These are phyloP conservation scores for Dioscorea zingiberensis DNA, from an alignment of 106 monocot species.

Conservation along the genomic window DNA sequence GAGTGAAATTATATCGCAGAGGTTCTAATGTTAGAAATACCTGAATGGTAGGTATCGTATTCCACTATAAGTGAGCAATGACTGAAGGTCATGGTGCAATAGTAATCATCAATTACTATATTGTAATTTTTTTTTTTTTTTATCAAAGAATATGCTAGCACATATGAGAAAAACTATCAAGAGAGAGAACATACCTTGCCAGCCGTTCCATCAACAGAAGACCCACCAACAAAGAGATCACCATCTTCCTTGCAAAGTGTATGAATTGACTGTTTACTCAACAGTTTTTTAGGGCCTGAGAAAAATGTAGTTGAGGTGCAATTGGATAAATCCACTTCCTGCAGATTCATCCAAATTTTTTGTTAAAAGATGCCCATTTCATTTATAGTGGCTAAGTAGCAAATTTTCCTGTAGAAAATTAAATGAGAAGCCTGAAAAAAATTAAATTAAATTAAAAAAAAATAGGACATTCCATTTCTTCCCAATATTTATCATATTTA, in stretches of 20 bases:
- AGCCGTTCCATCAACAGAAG: slow-evolving; percentile 50
- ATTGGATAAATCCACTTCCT: slow-evolving; percentile 40
- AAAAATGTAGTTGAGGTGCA: slow-evolving; percentile 34
- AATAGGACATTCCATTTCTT: too few relatives aligned
- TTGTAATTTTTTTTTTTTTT: neutral
- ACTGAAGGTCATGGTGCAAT: neutral
- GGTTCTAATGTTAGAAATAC: neutral
- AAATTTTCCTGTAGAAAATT: too few relatives aligned
- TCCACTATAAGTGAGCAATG: too few relatives aligned
- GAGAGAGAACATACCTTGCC: slow-evolving; percentile 33
- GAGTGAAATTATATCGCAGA: too few relatives aligned
- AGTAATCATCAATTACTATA: neutral
- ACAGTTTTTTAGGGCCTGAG: slow-evolving; percentile 38
- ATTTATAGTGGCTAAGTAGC: too few relatives aligned
- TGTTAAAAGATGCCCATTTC: too few relatives aligned
- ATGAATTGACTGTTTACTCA: slow-evolving; percentile 39
- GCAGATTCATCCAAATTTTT: slow-evolving; percentile 1
- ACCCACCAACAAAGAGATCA: slow-evolving; percentile 41
- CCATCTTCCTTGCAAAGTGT: slow-evolving; percentile 30
- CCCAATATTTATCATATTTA: too few relatives aligned
- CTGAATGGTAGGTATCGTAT: too few relatives aligned
- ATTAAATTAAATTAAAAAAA: too few relatives aligned
- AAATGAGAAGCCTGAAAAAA: too few relatives aligned
- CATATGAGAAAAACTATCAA: neutral
- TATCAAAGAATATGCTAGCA: neutral